Evolutionary conservation across 768 basidiomycete genomes (phyloP).

Genomic region (Tylopilus rubrobrunneus): DNA sequence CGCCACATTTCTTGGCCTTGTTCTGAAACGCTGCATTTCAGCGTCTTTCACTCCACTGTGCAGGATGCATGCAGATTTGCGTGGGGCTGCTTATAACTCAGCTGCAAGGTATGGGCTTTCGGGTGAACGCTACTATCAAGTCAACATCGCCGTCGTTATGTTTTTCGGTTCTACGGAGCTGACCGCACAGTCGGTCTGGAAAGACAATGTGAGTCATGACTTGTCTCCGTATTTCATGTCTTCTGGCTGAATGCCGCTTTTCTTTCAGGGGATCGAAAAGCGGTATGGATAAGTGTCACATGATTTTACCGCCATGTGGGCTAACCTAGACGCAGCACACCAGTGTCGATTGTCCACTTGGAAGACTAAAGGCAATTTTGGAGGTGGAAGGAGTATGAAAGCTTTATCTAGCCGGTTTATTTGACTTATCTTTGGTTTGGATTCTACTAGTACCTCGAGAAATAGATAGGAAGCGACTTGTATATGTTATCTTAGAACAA

Average conservation of each 20-base stretch:
- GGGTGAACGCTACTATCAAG: background rate
- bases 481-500: too few species aligned
- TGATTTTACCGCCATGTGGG: background rate
- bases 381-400: too few species aligned
- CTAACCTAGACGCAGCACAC: background rate
- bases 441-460: too few species aligned
- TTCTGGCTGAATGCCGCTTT: too few species aligned
- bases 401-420: too few species aligned
- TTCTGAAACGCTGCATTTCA: background rate
- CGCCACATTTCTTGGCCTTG: background rate
- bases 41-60: background rate
- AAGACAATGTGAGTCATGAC: background rate
- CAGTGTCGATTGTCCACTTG: background rate
- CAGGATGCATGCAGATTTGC: background rate
- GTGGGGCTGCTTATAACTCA: background rate
- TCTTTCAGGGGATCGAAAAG: background rate
- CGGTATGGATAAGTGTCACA: background rate
- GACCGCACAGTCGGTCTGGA: constrained; percentile 4
- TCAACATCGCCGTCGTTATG: background rate
- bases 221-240: too few species aligned
- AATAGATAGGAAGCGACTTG: too few species aligned
- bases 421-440: too few species aligned
- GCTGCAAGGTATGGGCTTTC: background rate
- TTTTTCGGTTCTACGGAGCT: constrained; percentile 3
- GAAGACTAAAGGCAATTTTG: too few species aligned